phyloP scores from a whole-genome alignment of 768 basidiomycete species.

The Thelephora ganbajun region DNA sequence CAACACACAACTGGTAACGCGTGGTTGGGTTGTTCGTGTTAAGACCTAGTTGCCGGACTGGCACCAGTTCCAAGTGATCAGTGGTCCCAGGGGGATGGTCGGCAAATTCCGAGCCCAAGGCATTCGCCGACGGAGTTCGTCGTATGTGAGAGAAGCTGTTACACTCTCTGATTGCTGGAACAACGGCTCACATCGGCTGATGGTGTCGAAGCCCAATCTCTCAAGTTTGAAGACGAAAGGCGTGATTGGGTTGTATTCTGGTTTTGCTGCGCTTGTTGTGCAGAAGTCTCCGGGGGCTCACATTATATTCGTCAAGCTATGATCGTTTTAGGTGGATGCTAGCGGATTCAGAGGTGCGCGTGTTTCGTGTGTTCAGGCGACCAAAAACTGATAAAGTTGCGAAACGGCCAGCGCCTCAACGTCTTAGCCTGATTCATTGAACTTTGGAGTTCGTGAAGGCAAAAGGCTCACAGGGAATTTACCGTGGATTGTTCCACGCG shows the following conservation, averaged over 20 bases:
- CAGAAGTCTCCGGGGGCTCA: constrained; percentile 89
- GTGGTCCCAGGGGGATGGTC: no score
- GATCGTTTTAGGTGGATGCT: constrained; percentile 80
- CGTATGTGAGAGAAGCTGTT: no score
- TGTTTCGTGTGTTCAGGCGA: not conserved
- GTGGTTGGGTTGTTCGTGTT: no score
- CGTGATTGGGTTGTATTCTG: constrained; percentile 79
- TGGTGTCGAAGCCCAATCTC: no score
- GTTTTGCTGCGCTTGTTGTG: constrained; percentile 76
- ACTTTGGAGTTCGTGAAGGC: constrained; percentile 64
- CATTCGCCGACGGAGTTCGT: no score
- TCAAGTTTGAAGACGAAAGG: constrained; percentile 65
- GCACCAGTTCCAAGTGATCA: no score
- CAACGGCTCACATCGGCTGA: no score
- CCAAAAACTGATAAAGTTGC: constrained; percentile 18
- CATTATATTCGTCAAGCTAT: constrained; percentile 89
- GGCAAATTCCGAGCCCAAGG: no score
- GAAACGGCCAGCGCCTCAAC: constrained; percentile 72
- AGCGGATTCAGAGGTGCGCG: constrained; percentile 66
- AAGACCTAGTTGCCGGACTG: no score
- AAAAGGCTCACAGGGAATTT: constrained; percentile 77
- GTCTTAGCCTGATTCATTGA: constrained; percentile 79
- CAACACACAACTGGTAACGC: no score
- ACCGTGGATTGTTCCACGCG: constrained; percentile 87
- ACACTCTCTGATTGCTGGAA: no score